Evolutionary conservation across 495 filamentous ascomycete species (phyloP).

Genomic region (Aspergillus olivimuriae): DNA sequence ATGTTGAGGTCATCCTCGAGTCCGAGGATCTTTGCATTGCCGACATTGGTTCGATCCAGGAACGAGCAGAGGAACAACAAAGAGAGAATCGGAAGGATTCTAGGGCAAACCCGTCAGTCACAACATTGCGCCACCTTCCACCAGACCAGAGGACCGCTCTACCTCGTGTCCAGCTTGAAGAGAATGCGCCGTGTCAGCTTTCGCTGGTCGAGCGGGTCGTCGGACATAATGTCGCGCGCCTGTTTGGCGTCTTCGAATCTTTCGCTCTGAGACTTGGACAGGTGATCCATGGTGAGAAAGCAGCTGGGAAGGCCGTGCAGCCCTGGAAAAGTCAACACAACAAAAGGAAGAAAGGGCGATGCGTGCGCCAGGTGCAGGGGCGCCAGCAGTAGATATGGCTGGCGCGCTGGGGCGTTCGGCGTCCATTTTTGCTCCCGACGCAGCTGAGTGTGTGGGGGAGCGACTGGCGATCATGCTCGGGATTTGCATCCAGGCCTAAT

Average conservation of each 20-base stretch:
- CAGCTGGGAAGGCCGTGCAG: background rate
- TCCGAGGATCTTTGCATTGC: slow-evolving; percentile 59
- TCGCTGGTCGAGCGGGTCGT: slow-evolving; percentile 13
- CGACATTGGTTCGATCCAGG: slow-evolving; percentile 54
- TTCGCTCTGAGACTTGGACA: slow-evolving; percentile 7
- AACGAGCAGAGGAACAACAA: slow-evolving; percentile 47
- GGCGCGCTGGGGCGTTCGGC: too few species aligned
- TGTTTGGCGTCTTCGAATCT: slow-evolving; percentile 16
- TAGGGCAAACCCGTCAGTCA: slow-evolving; percentile 8
- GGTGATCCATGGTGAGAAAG: slow-evolving; percentile 12
- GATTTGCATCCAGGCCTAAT: too few species aligned
- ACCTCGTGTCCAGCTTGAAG: slow-evolving; percentile 51
- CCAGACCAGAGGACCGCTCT: background rate
- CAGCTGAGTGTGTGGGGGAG: too few species aligned
- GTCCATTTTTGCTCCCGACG: too few species aligned
- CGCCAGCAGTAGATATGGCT: too few species aligned
- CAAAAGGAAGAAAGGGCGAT: background rate
- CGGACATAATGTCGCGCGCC: background rate
- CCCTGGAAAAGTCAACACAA: background rate
- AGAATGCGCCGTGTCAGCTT: slow-evolving; percentile 35
- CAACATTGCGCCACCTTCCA: background rate
- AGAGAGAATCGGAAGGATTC: slow-evolving; percentile 58
- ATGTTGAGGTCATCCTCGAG: slow-evolving; percentile 49
- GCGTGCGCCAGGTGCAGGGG: background rate
- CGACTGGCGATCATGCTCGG: too few species aligned